phyloP scores from a whole-genome alignment of 371 early-diverging fungal genomes.

The Sporodiniella umbellata region DNA sequence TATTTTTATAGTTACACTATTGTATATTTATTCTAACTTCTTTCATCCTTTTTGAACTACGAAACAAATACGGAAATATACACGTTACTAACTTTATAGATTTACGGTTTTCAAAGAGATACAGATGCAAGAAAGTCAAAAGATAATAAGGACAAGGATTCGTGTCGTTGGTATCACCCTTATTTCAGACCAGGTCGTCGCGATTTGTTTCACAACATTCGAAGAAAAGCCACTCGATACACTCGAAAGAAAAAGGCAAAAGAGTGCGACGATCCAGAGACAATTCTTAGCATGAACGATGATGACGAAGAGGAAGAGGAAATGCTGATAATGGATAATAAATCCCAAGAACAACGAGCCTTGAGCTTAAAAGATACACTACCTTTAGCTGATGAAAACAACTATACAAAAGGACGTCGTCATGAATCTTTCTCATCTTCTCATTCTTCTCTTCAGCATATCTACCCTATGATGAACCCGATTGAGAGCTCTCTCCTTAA shows the following conservation, averaged over 20 bases:
- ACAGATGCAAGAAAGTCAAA: constrained; percentile 55
- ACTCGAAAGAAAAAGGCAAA: constrained; percentile 32
- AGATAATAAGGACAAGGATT: constrained; percentile 48
- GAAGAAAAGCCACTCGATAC: constrained; percentile 45
- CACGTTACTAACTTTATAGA: constrained; percentile 16
- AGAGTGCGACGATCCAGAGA: background rate
- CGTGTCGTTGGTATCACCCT: constrained; percentile 52
- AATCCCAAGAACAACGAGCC: no score
- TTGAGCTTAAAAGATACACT: no score
- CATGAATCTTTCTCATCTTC: background rate
- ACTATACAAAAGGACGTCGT: background rate
- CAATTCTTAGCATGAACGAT: background rate
- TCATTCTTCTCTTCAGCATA: background rate
- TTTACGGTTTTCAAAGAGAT: constrained; percentile 54
- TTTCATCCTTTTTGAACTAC: background rate
- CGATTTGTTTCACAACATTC: constrained; percentile 48
- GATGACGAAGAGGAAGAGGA: background rate
- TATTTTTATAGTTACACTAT: no score
- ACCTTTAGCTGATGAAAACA: background rate
- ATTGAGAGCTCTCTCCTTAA: no score
- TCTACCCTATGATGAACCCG: no score
- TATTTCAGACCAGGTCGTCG: constrained; percentile 48
- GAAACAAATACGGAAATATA: background rate
- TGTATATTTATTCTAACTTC: no score
- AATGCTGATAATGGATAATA: no score